Base-by-base conservation (phyloP, 345 rosid genomes). In the Corymbia maculata region DNA sequence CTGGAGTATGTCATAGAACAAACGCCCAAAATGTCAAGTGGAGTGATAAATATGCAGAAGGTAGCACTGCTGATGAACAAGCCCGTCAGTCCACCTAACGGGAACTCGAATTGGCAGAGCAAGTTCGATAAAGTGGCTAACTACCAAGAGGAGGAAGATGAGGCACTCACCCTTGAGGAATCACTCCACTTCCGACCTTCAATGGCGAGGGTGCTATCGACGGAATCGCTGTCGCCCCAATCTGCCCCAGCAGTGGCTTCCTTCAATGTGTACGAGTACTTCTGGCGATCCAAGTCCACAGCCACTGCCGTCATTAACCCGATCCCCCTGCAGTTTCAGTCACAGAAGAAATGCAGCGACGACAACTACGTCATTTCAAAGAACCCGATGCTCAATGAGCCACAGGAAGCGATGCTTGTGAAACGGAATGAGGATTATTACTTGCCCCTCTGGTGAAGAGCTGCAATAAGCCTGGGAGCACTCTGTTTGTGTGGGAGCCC, bases 381-480 rank as follows among this genome's bases (percentile, higher is more conserved):
- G 85, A 86, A 66, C n/a, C 80, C 84, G 9, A 32, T 68, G 86
- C 89, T 51, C 47, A 90, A 90, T 19, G 91, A 90, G 64, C 86
- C 90, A 22, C 91, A 86, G 26, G 89, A 89, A 22, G 13, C 89
- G 79, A 19, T 88, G 9, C 75, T 89, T 70, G 90, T 89, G 88
- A 91, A 75, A 42, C 49, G 92, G 87, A 88, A 89, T 70, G 89
- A 91, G 32, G 92, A 68, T 21, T 90, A 90, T 64, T 82, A 52
- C 79, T 88, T 90, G 86, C 88, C 80, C 94, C 93, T 57, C 61
- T 92, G 91, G 64, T 88, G 70, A 94, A 92, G 84, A 92, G 98
- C 1, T 97, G 99, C 97, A 95, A 97, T 85, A 95, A 94, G 85
- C 92, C 90, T 1, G 92, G 95, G 94, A 95, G 96, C 92, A 94